Evolutionary conservation across 192 early-diverging fungal species (phyloP), one percentile per base, ranked within the genome.

Genomic region (Coemansia furcata): DNA sequence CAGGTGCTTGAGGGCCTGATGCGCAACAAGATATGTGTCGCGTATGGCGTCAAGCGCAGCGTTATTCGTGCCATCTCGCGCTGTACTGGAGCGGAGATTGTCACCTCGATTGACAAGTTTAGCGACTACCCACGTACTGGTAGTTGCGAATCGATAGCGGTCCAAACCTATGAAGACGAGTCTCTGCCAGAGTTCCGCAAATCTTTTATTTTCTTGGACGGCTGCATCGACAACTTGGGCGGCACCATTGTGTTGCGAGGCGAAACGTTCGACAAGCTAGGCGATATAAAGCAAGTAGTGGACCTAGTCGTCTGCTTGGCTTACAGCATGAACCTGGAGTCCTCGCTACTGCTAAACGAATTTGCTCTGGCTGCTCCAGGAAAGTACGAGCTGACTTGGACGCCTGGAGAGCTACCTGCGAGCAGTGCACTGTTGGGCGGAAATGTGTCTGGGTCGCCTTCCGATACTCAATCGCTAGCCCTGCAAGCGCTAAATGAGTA

Each of bases 231-330:
- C 37, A 87, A 89, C 43, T 76, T 92, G 0, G 94, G 94, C 26
- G 91, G 95, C 60, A 96, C 95, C 0, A 84, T 99, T 40, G 89
- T 95, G 10, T 69, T 99, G 49, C 90, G 97, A 14, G 97, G 97
- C n/a, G 94, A 85, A 6, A 82, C 84, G 12, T 64, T 88, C 32
- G 80, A 87, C 29, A 72, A 74, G 14, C 83, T 99, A 54, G 80
- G 73, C 39, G 82, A 86, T 19, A 86, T 97, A 60, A 99, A 99
- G 68, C 86, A 87, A 52, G 85, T 98, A 3, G 84, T 93, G 14
- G 86, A 90, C 33, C 76, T 99, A 17, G 89, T 95, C 77, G 88
- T 93, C 8, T 92, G 92, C 72, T 90, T 94, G 9, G 89, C 92
- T 0, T 93, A 96, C 73, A 97, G 93, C 69, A 86, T 97, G 33